These are phyloP conservation scores for Ceratocystis destructans DNA, from an alignment of 2,329 filamentous ascomycete species.

Conservation along the genomic window DNA sequence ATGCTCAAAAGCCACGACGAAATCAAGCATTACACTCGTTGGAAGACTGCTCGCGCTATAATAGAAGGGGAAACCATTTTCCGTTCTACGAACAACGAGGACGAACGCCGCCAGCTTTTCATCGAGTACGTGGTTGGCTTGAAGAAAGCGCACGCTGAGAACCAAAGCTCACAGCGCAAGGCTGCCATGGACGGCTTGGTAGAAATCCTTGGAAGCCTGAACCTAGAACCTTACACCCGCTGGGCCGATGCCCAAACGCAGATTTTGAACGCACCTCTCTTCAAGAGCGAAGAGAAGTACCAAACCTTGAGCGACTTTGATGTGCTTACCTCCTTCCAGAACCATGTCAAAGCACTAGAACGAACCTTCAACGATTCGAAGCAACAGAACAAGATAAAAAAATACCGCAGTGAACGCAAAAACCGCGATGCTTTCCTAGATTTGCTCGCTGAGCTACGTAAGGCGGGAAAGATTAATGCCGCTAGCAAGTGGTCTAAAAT, in stretches of 20 bases:
- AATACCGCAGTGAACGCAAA: conserved; percentile 69
- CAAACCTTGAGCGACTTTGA: conserved; percentile 75
- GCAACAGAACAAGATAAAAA: conserved; percentile 73
- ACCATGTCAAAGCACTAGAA: conserved; percentile 85
- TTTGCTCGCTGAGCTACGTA: conserved; percentile 60
- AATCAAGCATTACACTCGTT: conserved; percentile 91
- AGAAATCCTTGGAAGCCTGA: conserved; percentile 61
- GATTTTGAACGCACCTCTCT: conserved; percentile 33
- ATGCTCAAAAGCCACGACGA: conserved; percentile 96
- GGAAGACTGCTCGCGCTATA: conserved; percentile 89
- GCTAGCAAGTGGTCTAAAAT: conserved; percentile 83
- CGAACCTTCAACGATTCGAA: conserved; percentile 80
- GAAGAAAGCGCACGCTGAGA: conserved; percentile 65
- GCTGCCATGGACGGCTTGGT: conserved; percentile 74
- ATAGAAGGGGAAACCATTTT: conserved; percentile 94
- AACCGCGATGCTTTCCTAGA: conserved; percentile 67
- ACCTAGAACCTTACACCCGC: conserved; percentile 83
- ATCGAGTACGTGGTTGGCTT: conserved; percentile 83
- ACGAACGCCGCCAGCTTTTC: conserved; percentile 77
- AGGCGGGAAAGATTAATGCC: conserved; percentile 70
- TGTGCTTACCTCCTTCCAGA: conserved; percentile 83
- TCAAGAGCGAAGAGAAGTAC: conserved; percentile 68
- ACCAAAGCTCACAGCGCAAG: conserved; percentile 58
- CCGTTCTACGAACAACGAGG: conserved; percentile 74
- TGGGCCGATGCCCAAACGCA: conserved; percentile 82